Evolutionary conservation across 345 rosid species (phyloP).

Genomic region (Conringia planisiliqua): DNA sequence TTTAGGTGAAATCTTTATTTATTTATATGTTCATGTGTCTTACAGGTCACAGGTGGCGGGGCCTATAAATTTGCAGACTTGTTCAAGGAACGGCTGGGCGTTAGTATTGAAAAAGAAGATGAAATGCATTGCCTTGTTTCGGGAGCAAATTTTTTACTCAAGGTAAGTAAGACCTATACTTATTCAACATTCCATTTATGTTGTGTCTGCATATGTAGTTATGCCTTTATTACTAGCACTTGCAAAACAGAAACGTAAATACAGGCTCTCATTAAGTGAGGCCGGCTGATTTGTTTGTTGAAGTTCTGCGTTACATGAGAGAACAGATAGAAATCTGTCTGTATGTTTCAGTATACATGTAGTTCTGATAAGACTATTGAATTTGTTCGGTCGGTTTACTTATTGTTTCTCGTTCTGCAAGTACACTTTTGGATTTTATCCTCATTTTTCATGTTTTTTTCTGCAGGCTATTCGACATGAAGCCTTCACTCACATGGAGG

Average conservation of each 20-base stretch:
- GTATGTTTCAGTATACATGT: background rate
- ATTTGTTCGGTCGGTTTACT: background rate
- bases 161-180: constrained; percentile 49
- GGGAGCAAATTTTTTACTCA: constrained; percentile 96
- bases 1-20: background rate
- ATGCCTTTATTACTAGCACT: background rate
- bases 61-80: constrained; percentile 90
- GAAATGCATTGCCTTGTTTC: constrained; percentile 99
- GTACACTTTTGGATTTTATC: background rate
- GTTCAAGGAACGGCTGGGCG: constrained; percentile 92
- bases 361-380: background rate
- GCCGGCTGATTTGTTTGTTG: background rate
- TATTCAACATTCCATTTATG: constrained; percentile 6
- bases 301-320: background rate
- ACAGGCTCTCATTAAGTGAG: background rate
- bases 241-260: background rate
- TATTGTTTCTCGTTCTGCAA: background rate
- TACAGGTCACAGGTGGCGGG: constrained; percentile 98
- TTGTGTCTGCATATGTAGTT: background rate
- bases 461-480: constrained; percentile 98
- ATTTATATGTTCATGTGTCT: background rate
- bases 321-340: background rate
- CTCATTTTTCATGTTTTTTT: background rate
- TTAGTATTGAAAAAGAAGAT: constrained; percentile 96
- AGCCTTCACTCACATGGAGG: constrained; percentile 97